Evolutionary conservation across 192 early-diverging fungal species (phyloP), one percentile per base, ranked within the genome.

Genomic region (Rhizophagus clarus): DNA sequence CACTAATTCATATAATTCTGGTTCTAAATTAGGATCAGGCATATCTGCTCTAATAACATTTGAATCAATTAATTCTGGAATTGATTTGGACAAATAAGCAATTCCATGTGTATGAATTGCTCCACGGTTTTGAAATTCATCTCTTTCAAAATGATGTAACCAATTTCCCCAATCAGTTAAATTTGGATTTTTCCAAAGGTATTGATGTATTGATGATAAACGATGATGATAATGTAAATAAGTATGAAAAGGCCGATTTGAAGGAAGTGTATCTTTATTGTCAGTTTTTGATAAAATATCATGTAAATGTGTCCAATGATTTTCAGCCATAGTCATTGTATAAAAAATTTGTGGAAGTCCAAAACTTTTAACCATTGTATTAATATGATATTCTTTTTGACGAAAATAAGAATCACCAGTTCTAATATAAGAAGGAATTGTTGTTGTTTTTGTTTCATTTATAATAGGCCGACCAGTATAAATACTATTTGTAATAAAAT

Each of bases 121-220:
- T 45, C 71, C 42, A 72, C 22, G 40, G 10, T 72, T 72, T 45
- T 72, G 71, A 72, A 72, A 72, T 28, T 72, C 71, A 72, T 49
- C 47, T 26, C 22, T 45, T 40, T 72, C 71, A 72, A 72, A 72
- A 47, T 49, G 29, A n/a, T 72, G 37, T 15, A 42, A 45, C 22
- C 37, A 49, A 26, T 42, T 49, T 28, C 24, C n/a, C 71, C n/a
- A 72, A 22, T 26, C 20, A 24, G 14, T 24, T 51, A 73, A 32
- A 5, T 56, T 45, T 29, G 26, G 9, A 32, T 73, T 47, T 49
- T 73, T 73, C 42, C 42, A 73, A 0, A 73, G n/a, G 2, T 56
- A 47, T 28, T 45, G 42, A 28, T 47, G 9, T 22, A 73, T 14
- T 4, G 17, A 49, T 24, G 9, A n/a, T 15, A 73, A 49, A 49